Base-by-base conservation (phyloP, 345 rosid species). In the Citrus sp. region DNA sequence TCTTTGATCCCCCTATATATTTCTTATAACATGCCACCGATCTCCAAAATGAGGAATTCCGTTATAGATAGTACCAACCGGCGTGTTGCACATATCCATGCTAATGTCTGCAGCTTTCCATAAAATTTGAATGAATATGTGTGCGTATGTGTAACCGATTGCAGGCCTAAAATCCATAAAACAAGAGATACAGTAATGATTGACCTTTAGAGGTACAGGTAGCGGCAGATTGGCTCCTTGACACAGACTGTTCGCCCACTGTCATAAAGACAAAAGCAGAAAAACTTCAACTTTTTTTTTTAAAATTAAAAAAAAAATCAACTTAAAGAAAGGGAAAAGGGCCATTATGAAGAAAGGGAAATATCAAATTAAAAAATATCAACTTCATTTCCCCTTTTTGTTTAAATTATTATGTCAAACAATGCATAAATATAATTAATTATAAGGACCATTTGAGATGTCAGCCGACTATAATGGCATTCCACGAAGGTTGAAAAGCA, bases 191-290 rank as follows among this genome's bases (percentile, higher is more conserved):
- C 18, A 25, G 8, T 27, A n/a, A 19, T 12, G 60, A 67, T 80
- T 75, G n/a, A 94, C 98, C 94, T 92, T 91, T 69, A 92, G 84
- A 64, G 97, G 98, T 77, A 87, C 76, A 6, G 98, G 94, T 63
- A 94, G 92, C 32, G 96, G 98, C 51, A 94, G 78, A 83, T 91
- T 92, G 42, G 98, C 95, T 80, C 98, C 98, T 86, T 95, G 98
- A 79, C 92, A 88, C 32, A 95, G 92, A 86, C 98, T 93, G 80
- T 95, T 93, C 1, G 90, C 98, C 98, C 98, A 95, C 98, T 95
- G 89, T 76, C 24, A 35, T 5, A 24, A 49, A 60, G 61, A 67
- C 80, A 72, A 54, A n/a, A 35, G 51, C 38, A 55, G 46, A 32
- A 9, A 38, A 46, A 46, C 13, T 12, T 46, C 18, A 46, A 46